Evolutionary conservation across 1,284 basidiomycete genomes (phyloP), one percentile per base, ranked within the genome.

Genomic region (Trametes sp.): DNA sequence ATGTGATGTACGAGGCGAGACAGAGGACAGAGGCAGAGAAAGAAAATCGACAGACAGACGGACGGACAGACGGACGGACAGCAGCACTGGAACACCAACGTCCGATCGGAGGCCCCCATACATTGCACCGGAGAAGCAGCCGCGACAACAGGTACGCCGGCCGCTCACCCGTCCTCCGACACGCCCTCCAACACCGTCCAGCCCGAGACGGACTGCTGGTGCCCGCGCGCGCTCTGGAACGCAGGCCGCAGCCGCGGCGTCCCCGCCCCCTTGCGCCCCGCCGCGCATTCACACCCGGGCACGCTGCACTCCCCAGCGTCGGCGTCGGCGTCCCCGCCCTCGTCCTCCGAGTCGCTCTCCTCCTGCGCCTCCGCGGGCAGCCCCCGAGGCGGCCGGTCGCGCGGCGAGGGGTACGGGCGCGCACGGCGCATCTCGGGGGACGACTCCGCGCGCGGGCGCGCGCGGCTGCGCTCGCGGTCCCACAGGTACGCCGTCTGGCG

Each of bases 101-200:
- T 48, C 45, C 45, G 45, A 48, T 48, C 45, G 45, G 45, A 48
- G 45, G 24, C 24, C 16, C 21, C 14, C 38, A 19, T 3, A 8
- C 7, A 24, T 23, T 9, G 24, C 42, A 23, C 21, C 42, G 14
- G 9, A 7, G n/a, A n/a, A n/a, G 41, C 41, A 14, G 5, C 5
- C 41, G 41, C 7, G n/a, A 5, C n/a, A 14, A 45, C 10, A 13
- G 26, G 16, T n/a, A 5, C 23, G 24, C 45, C 45, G 38, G 14
- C 38, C 38, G 38, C 6, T 53, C 57, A 60, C 41, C 26, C 55
- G 46, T 63, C 61, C 61, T 63, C 64, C 53, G 58, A 58, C 35
- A 57, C 61, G 21, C 60, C 61, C 56, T 63, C 65, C 33, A 66
- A 26, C 36, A 66, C 65, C 48, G 65, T 66, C 65, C 65, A 66